Evolutionary conservation across 306 rosid species (phyloP), one percentile per base, ranked within the genome.

Genomic region (Spatholobus suberectus): DNA sequence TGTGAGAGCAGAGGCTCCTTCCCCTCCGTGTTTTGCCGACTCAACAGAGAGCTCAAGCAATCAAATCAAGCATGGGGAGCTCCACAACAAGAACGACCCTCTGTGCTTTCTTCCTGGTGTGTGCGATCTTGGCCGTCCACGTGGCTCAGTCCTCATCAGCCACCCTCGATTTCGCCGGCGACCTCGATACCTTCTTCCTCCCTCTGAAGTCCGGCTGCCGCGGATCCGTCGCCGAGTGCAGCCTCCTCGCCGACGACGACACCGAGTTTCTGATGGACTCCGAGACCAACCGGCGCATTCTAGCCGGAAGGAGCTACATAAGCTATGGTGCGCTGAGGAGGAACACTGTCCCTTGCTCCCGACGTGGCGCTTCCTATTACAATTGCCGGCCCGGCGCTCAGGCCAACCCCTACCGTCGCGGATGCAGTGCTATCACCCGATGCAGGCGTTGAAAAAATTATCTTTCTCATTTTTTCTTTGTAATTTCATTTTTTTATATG

Each of bases 301-400:
- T 95, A 77, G 98, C 98, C 0, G 73, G 76, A 6, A 81, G 8
- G 18, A 83, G 80, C 71, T 95, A 95, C 87, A 93, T 95, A 20
- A 93, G 98, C 95, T 95, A 95, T 77, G 98, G 97, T 73, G 98
- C 98, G 81, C 90, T 95, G 78, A 88, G 91, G 91, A 90, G 94
- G 90, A 95, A 93, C 95, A 87, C 86, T 58, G 95, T 95, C 3
- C 98, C 98, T 14, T 95, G 97, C 86, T 95, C 97, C 0, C 76
- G 94, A 12, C 98, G 98, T 8, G 99, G 99, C 77, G 98, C 98
- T 79, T 95, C 99, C 21, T 95, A 95, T 81, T 95, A 93, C 89
- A 95, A 95, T 78, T 95, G 99, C 90, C 89, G 93, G 27, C 85
- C 90, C 4, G 99, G 99, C 2, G 98, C 91, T 77, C 97, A 85